These are phyloP conservation scores for Candida anglica DNA, from an alignment of 805 yeast species.

Conservation along the genomic window DNA sequence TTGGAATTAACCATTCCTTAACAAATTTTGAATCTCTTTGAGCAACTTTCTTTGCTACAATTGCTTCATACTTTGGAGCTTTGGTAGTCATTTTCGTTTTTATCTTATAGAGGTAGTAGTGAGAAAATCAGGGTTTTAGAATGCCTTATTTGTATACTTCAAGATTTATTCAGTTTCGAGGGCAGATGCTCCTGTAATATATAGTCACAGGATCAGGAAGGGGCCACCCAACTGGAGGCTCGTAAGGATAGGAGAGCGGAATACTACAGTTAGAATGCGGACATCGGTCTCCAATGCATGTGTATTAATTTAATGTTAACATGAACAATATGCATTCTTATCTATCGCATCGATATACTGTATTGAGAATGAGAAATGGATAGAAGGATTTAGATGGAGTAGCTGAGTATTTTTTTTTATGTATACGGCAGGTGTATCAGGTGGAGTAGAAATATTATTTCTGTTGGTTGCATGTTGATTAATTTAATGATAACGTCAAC, in stretches of 20 bases:
- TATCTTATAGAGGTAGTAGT: not conserved
- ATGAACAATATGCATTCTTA: too few species aligned
- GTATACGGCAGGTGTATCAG: too few species aligned
- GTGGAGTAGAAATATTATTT: too few species aligned
- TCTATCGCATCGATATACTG: too few species aligned
- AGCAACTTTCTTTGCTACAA: constrained; percentile 37
- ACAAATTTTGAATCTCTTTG: constrained; percentile 41
- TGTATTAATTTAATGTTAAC: too few species aligned
- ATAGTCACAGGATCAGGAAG: not conserved
- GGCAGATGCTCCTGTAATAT: constrained; percentile 1
- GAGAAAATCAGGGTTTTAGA: not conserved
- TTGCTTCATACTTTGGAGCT: constrained; percentile 25
- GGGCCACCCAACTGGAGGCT: not conserved
- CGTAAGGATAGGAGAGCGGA: not conserved
- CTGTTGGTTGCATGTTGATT: too few species aligned
- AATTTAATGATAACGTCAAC: too few species aligned
- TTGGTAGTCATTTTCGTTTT: constrained; percentile 6
- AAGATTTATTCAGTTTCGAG: not conserved
- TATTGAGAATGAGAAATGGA: too few species aligned
- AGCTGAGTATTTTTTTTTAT: too few species aligned
- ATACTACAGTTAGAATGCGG: not conserved
- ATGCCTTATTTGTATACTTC: not conserved
- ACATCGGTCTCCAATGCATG: not conserved
- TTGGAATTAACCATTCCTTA: constrained; percentile 41
- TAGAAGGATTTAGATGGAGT: too few species aligned